Evolutionary conservation across 805 yeast species (phyloP), one percentile per base, ranked within the genome.

Genomic region (Wickerhamiella hasegawae): DNA sequence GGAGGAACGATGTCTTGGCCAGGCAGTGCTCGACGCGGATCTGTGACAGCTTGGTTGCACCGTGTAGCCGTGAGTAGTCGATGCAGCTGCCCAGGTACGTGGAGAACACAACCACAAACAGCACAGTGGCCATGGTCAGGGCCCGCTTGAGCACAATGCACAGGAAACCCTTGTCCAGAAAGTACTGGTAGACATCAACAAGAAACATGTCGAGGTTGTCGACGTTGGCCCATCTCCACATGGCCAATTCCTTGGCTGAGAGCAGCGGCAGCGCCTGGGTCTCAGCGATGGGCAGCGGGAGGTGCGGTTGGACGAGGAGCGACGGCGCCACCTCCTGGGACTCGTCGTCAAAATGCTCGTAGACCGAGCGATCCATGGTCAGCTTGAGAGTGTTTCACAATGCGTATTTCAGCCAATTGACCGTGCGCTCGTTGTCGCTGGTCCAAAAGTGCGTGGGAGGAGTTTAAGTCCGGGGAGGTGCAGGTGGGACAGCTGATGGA

Each of bases 221-320:
- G 18, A 90, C 82, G 49, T 90, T 90, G 1, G 97, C 94, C 97
- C 98, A 90, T 40, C 82, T 68, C 83, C 96, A 90, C 14, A 80
- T 60, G 0, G 97, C 94, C 33, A 83, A 61, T 50, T 85, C 95
- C 40, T 63, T 62, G 1, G 80, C 71, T 34, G 73, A 69, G 19
- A 73, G 49, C 33, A 31, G 14, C 28, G 28, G 24, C 22, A 18
- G 11, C 10, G 16, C 17, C 15, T 23, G 22, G 17, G 19, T 34
- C 31, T 20, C 31, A 15, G 28, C 24, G 12, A n/a, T 28, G n/a
- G 32, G 32, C 6, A 27, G 31, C n/a, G n/a, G n/a, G n/a, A n/a
- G n/a, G n/a, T n/a, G n/a, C n/a, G n/a, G n/a, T n/a, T n/a, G n/a
- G n/a, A n/a, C n/a, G n/a, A n/a, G n/a, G n/a, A n/a, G n/a, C n/a